phyloP scores from a whole-genome alignment of 1,284 basidiomycete species.

The Puccinia triticina region DNA sequence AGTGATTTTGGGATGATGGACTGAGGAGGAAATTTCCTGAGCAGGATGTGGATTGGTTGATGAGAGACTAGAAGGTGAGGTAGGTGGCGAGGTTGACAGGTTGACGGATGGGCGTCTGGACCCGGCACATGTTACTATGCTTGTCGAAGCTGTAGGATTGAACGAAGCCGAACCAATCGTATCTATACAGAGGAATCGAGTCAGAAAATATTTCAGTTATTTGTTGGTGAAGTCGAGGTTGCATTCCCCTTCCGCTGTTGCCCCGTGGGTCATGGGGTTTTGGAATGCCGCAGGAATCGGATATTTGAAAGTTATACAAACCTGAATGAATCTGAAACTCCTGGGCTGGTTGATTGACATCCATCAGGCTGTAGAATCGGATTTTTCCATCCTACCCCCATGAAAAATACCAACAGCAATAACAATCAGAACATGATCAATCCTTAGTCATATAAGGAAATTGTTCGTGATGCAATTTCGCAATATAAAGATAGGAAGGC shows the following conservation, averaged over 20 bases:
- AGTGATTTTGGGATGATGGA: not conserved
- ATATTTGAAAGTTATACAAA: not conserved
- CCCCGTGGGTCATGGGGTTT: not conserved
- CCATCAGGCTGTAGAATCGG: slow-evolving; percentile 29
- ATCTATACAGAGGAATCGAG: slow-evolving; percentile 11
- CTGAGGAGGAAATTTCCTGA: not conserved
- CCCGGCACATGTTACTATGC: slow-evolving; percentile 40
- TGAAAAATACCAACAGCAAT: not conserved
- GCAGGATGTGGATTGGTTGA: not conserved
- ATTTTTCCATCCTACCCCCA: slow-evolving; percentile 44
- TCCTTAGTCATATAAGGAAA: not conserved
- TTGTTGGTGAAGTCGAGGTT: not conserved
- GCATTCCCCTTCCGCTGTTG: not conserved
- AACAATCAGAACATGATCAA: not conserved
- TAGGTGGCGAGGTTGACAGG: not conserved
- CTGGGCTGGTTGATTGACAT: slow-evolving; percentile 29
- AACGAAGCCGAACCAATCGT: slow-evolving; percentile 38
- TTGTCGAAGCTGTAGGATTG: slow-evolving; percentile 25
- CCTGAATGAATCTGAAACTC: slow-evolving; percentile 41
- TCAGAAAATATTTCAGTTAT: not conserved
- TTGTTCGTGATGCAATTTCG: not conserved
- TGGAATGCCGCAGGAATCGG: not conserved
- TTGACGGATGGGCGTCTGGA: slow-evolving; percentile 14
- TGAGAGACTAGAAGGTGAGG: not conserved
- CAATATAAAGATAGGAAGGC: slow-evolving; percentile 54